Base-by-base conservation (phyloP, 2,329 filamentous ascomycete species). In the Phyllachora maydis region DNA sequence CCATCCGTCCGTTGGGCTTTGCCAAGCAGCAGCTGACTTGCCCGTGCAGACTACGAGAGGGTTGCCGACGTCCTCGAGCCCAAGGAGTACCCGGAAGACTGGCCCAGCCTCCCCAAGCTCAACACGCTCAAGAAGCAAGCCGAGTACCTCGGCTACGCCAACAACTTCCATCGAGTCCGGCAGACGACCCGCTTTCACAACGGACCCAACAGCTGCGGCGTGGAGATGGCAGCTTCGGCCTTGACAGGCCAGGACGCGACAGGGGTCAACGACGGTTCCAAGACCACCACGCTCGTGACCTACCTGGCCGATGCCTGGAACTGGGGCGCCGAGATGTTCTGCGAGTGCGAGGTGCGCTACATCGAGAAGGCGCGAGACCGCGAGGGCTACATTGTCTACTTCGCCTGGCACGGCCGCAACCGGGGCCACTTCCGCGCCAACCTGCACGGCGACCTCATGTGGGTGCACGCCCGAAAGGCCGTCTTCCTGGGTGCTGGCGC, bases 231-330 rank as follows among this genome's bases (percentile, higher is more conserved):
- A 11, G 52, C 58, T 0, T 71, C 65, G 1, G 54, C 56, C 0
- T 45, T 68, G 12, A 64, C 63, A 0, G 69, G 69, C 2, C 64
- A 70, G 40, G 70, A 76, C 32, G 45, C 42, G 18, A 73, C 67
- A 0, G 70, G 69, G 1, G 33, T 71, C 28, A 75, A 76, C 32
- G 70, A 76, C 38, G 66, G 66, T 2, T 72, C 65, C 15, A 75
- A 74, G 42, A 72, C 58, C 11, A 69, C 61, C 8, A 72, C 64
- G 0, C 49, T 68, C 2, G 65, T 71, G 18, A 76, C 69, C 1
- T 76, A 76, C 34, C 46, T 76, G 6, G 56, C 64, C 6, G 70
- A 76, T 39, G 68, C 71, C 2, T 75, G 68, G 69, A 71, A 73
- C 35, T 71, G 67, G 65, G 71, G 69, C 6, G 65, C 70, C 8